Conservation (phyloP, 2,329 filamentous ascomycete species). For the Fusarium oligoseptatum region DNA sequence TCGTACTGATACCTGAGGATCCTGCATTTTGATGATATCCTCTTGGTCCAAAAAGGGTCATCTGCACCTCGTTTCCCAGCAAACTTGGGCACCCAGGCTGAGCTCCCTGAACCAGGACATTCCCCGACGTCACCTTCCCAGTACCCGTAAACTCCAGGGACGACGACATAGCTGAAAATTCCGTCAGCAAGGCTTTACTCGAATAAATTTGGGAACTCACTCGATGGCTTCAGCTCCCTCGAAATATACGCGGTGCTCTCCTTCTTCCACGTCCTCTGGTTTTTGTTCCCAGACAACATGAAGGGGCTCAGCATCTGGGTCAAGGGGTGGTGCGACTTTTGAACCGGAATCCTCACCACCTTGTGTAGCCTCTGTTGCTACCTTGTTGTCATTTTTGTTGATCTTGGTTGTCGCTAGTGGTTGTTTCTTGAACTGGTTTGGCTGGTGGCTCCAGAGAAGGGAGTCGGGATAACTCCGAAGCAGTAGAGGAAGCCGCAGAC, state of each 20-base stretch:
- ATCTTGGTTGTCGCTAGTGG: not conserved
- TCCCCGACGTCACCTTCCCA: not conserved
- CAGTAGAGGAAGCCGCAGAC: not conserved
- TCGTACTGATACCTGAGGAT: not conserved
- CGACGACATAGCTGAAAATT: not conserved
- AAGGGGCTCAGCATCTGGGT: not conserved
- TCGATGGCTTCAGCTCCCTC: not conserved
- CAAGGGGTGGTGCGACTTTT: too few relatives aligned
- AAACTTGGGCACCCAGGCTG: not conserved
- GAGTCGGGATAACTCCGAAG: not conserved
- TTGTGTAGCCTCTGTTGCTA: fast-evolving
- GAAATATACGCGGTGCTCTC: not conserved
- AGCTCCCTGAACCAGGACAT: constrained; percentile 8
- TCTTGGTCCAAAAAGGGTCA: not conserved
- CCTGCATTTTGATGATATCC: not conserved
- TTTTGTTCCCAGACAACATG: not conserved
- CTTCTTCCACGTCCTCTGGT: not conserved
- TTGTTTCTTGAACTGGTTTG: not conserved
- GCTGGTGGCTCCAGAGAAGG: not conserved
- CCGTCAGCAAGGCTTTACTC: not conserved
- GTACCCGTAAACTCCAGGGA: not conserved
- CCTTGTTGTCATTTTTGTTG: too few relatives aligned
- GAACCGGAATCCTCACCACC: too few relatives aligned
- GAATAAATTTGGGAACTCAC: not conserved
- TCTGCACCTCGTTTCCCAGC: not conserved